Base-by-base conservation (phyloP, 768 basidiomycete genomes). In the Termitomyces sp. region DNA sequence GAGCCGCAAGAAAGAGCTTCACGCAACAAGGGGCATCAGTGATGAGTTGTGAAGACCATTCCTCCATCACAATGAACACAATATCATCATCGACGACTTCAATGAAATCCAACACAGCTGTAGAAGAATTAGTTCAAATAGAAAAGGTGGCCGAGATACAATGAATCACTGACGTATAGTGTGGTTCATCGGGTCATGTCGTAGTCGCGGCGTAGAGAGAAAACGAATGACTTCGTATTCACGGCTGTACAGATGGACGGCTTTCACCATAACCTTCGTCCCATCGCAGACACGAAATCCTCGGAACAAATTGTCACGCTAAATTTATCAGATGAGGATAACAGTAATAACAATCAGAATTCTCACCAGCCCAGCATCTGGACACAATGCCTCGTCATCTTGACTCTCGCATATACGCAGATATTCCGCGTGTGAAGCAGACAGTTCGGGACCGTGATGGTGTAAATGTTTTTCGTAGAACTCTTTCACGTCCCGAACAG, bases 1-100 rank as follows among this genome's bases (percentile, higher is more conserved):
- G 64, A 14, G 80, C 80, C 4, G 73, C 74, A 26, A 91, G 68
- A 64, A 89, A 88, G 14, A 75, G 70, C 42, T 71, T 71, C 50
- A 86, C 67, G 61, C 76, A 82, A 65, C 78, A 80, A 6, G 85
- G 84, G 26, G 75, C 72, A 58, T 74, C 75, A 14, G 78, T 71
- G 24, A 86, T 74, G 22, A 89, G 72, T 55, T 86, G 80, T 12
- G 87, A 76, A 14, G 84, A 86, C 89, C 89, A 91, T 70, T 89
- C 82, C 66, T 91, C 89, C 88, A 89, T 90, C 26, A 91, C 83
- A 56, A 91, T 84, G 64, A 91, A 86, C 14, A 76, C 83, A 37
- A 87, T 66, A 49, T 74, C 68, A 57, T 88, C 85, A 10, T 74
- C 65, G 2, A 73, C 68, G 22, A 82, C 72, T 61, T 82, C 79